Conservation (phyloP, 768 basidiomycete species). For the Serendipita sp. region DNA sequence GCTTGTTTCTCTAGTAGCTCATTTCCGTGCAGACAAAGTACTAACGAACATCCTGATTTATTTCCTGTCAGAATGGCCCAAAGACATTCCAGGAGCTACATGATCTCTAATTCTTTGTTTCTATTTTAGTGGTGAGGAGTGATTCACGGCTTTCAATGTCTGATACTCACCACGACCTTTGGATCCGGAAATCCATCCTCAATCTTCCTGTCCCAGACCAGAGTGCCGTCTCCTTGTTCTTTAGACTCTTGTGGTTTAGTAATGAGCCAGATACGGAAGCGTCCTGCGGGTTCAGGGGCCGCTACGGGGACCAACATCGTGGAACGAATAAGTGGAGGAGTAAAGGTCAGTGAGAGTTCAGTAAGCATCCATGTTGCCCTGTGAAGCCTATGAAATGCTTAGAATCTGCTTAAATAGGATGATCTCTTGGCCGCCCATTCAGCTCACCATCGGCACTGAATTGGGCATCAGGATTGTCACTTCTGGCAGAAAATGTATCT, state of each 20-base stretch:
- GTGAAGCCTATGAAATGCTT: constrained; percentile 48
- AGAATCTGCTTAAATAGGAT: background rate
- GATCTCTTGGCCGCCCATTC: background rate
- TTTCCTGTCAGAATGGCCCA: constrained; percentile 79
- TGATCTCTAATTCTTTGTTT: constrained; percentile 80
- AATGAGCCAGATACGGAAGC: constrained; percentile 81
- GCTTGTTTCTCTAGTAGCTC: background rate
- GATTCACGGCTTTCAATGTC: background rate
- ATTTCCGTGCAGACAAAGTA: background rate
- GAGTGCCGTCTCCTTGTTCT: constrained; percentile 18
- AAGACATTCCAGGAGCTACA: constrained; percentile 60
- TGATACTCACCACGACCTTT: constrained; percentile 50
- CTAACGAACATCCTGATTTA: background rate
- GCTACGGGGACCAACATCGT: constrained; percentile 63
- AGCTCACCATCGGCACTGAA: constrained; percentile 68
- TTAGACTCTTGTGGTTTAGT: constrained; percentile 17
- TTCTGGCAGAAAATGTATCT: constrained; percentile 15
- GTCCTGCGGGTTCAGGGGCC: constrained; percentile 67
- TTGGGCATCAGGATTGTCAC: constrained; percentile 2
- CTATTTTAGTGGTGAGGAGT: constrained; percentile 23
- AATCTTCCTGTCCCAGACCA: constrained; percentile 81
- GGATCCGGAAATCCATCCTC: constrained; percentile 89
- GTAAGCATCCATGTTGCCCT: constrained; percentile 90
- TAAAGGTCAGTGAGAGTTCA: constrained; percentile 81
- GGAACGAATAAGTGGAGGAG: constrained; percentile 49